Evolutionary conservation across 2,329 filamentous ascomycete species (phyloP).

Genomic region (Pseudogymnoascus sp.): DNA sequence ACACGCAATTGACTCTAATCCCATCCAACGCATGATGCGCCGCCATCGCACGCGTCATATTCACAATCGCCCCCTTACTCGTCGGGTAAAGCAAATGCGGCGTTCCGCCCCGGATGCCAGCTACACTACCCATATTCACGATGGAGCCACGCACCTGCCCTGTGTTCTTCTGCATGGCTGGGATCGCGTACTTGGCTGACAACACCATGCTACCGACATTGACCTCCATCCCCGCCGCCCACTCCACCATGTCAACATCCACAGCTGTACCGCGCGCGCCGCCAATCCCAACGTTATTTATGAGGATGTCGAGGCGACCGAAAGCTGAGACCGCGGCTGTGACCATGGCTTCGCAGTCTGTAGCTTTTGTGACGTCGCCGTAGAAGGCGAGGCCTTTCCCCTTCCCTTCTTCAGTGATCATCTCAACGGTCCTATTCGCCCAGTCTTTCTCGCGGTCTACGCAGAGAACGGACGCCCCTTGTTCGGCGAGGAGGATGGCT

Average conservation of each 20-base stretch:
- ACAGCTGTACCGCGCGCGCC: constrained; percentile 51
- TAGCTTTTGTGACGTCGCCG: constrained; percentile 46
- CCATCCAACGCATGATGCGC: constrained; percentile 41
- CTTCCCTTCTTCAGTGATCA: constrained; percentile 31
- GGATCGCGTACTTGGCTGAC: constrained; percentile 54
- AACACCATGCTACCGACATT: constrained; percentile 59
- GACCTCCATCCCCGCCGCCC: constrained; percentile 47
- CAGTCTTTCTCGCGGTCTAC: constrained; percentile 40
- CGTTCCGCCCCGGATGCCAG: constrained; percentile 41
- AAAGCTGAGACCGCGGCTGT: constrained; percentile 38
- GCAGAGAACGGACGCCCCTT: constrained; percentile 49
- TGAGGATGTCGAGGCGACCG: constrained; percentile 51
- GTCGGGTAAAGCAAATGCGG: constrained; percentile 39
- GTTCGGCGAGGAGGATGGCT: constrained; percentile 49
- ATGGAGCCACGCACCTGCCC: constrained; percentile 40
- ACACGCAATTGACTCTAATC: constrained; percentile 46
- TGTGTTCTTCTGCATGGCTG: constrained; percentile 47
- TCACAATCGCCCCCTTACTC: constrained; percentile 41
- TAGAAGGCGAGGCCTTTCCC: constrained; percentile 36
- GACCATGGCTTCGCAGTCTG: constrained; percentile 31
- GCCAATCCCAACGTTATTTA: constrained; percentile 56
- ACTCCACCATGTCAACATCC: constrained; percentile 50
- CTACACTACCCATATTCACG: constrained; percentile 55
- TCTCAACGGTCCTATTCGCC: constrained; percentile 44
- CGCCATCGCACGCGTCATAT: constrained; percentile 48